These are phyloP conservation scores for Prunus campanulata DNA, from an alignment of 306 rosid genomes.

Conservation along the genomic window DNA sequence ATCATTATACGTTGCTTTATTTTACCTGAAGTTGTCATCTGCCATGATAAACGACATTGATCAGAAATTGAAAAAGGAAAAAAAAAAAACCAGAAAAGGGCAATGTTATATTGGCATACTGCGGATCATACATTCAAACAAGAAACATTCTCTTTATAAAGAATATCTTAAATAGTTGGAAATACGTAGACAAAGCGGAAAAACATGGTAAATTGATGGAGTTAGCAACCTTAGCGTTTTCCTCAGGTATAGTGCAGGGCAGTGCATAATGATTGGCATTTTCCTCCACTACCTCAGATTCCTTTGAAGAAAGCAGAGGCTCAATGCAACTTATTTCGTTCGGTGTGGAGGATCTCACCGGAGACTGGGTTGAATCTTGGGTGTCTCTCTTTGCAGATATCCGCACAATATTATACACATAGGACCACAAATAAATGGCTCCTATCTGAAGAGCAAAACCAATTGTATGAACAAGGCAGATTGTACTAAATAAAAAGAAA, in stretches of 20 bases:
- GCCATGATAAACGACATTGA: conserved; percentile 12
- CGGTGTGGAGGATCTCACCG: conserved; percentile 27
- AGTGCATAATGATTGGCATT: conserved; percentile 30
- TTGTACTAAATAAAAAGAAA: neutral
- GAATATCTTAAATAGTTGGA: neutral
- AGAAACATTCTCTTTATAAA: neutral
- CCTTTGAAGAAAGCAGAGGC: conserved; percentile 29
- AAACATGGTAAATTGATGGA: neutral
- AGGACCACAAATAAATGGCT: conserved; percentile 70
- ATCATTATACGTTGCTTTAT: conserved; percentile 23
- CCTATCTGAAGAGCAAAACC: conserved; percentile 49
- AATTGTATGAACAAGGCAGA: neutral
- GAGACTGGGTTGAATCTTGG: conserved; percentile 20
- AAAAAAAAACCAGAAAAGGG: neutral
- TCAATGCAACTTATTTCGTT: conserved; percentile 30
- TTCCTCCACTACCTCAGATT: conserved; percentile 16
- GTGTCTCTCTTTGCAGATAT: conserved; percentile 40
- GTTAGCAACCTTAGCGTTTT: conserved; percentile 36
- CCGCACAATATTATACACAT: conserved; percentile 75
- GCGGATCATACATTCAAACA: neutral
- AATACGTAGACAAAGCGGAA: neutral
- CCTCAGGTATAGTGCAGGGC: conserved; percentile 29
- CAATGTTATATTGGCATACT: neutral
- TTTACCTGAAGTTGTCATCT: conserved; percentile 34
- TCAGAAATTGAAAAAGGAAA: neutral